phyloP scores from a whole-genome alignment of 2,329 filamentous ascomycete species.

The Colletotrichum lindemuthianum region DNA sequence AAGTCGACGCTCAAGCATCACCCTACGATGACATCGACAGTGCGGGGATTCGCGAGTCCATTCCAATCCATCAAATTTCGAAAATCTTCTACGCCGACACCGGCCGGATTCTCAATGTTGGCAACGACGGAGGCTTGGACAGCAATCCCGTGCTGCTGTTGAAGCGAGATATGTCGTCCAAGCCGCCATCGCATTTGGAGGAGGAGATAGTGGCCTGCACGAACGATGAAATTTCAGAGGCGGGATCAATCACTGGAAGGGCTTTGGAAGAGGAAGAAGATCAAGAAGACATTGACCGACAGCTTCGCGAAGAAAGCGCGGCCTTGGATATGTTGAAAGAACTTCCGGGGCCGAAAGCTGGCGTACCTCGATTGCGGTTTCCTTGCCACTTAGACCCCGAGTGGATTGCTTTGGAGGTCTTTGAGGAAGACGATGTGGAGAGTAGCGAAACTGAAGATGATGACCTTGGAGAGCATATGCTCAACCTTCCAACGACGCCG shows the following conservation, averaged over 20 bases:
- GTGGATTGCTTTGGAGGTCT: constrained; percentile 93
- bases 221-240: not conserved
- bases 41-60: constrained; percentile 62
- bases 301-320: constrained; percentile 52
- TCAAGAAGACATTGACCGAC: constrained; percentile 58
- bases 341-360: constrained; percentile 2
- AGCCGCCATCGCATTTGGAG: constrained; percentile 62
- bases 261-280: constrained; percentile 41
- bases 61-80: constrained; percentile 72
- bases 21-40: constrained; percentile 53
- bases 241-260: constrained; percentile 1
- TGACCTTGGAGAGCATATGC: constrained; percentile 41
- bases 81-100: constrained; percentile 96
- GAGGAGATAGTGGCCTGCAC: constrained; percentile 42
- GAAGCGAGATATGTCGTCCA: constrained; percentile 75
- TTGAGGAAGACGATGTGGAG: constrained; percentile 63
- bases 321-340: constrained; percentile 33
- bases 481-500: not conserved
- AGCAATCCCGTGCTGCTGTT: constrained; percentile 80
- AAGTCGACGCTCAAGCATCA: constrained; percentile 42
- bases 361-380: constrained; percentile 54
- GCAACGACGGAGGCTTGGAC: constrained; percentile 64
- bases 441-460: constrained; percentile 53
- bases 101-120: constrained; percentile 87
- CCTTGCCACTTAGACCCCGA: constrained; percentile 84